Evolutionary conservation across 192 early-diverging fungal genomes (phyloP).

Genomic region (Entomortierella parvispora): DNA sequence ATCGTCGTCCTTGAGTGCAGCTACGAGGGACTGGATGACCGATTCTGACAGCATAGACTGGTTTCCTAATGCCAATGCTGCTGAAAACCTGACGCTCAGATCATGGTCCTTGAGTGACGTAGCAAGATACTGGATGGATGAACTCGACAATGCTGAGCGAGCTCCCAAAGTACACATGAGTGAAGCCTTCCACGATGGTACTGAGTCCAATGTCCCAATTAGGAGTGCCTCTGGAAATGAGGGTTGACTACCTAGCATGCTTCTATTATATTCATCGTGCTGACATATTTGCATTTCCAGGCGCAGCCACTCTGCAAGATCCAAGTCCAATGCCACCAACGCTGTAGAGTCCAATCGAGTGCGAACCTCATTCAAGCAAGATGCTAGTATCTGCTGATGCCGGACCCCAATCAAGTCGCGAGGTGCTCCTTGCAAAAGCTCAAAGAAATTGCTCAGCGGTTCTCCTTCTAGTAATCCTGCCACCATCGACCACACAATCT

Average conservation of each 20-base stretch:
- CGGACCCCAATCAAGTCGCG: constrained; percentile 15
- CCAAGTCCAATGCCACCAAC: background rate
- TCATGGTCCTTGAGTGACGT: too few relatives aligned
- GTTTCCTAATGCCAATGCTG: too few relatives aligned
- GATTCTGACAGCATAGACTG: too few relatives aligned
- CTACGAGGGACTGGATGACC: too few relatives aligned
- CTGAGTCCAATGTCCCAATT: background rate
- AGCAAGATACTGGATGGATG: background rate
- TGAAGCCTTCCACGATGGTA: background rate
- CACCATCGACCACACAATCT: constrained; percentile 41
- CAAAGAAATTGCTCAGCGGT: background rate
- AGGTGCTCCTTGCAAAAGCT: constrained; percentile 5
- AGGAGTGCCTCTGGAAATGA: constrained; percentile 6
- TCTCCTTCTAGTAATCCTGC: constrained; percentile 17
- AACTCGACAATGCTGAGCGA: constrained; percentile 6
- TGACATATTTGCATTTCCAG: constrained; percentile 8
- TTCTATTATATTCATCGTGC: background rate
- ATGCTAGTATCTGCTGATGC: constrained; percentile 12
- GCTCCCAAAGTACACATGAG: constrained; percentile 1
- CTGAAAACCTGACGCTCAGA: too few relatives aligned
- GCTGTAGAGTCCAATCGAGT: background rate
- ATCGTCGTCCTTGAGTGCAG: too few relatives aligned
- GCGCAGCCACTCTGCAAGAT: background rate
- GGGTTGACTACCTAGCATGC: background rate
- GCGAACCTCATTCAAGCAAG: constrained; percentile 11